A percentile compares a stretch with the other conserved stretches of the same genome.
Conservation (phyloP, 495 filamentous ascomycete species). For the Penicillium bovifimosum region DNA sequence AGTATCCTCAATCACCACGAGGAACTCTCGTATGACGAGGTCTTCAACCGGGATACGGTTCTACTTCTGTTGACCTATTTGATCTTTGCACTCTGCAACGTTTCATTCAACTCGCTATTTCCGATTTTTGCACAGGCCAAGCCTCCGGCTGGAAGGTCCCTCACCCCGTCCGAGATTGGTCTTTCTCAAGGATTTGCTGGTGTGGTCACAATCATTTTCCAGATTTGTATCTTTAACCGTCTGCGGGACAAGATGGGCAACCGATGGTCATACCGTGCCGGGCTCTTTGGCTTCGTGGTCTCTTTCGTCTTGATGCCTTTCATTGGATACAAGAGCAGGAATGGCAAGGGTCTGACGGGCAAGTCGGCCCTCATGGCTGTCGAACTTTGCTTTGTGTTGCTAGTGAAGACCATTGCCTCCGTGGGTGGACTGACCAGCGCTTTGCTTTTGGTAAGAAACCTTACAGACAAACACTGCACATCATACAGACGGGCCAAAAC, state of each 20-base stretch:
- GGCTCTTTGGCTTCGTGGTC: slow-evolving; percentile 74
- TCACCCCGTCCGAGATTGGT: slow-evolving; percentile 77
- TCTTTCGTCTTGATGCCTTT: slow-evolving; percentile 86
- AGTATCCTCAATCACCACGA: slow-evolving; percentile 29
- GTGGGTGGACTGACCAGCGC: slow-evolving; percentile 87
- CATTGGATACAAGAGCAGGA: slow-evolving; percentile 67
- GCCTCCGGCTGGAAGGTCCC: slow-evolving; percentile 67
- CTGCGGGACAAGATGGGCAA: slow-evolving; percentile 81
- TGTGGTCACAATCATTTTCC: slow-evolving; percentile 78
- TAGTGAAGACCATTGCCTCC: slow-evolving; percentile 83
- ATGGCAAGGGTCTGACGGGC: slow-evolving; percentile 39
- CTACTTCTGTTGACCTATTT: slow-evolving; percentile 75
- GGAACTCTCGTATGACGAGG: slow-evolving; percentile 40
- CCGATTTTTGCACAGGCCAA: slow-evolving; percentile 78
- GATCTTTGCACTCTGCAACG: slow-evolving; percentile 83
- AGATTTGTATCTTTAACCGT: slow-evolving; percentile 73
- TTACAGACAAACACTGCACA: too few relatives aligned
- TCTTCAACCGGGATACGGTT: slow-evolving; percentile 74
- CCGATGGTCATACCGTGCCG: slow-evolving; percentile 69
- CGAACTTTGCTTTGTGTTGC: slow-evolving; percentile 71
- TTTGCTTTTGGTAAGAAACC: slow-evolving; percentile 65
- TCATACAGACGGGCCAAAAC: background rate
- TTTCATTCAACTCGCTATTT: slow-evolving; percentile 85
- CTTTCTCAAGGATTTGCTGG: slow-evolving; percentile 82
- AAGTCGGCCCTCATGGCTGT: slow-evolving; percentile 58